A percentile compares a stretch with the other conserved stretches of the same genome.
Conservation (phyloP, 768 basidiomycete species). For the Boletellus ananas region DNA sequence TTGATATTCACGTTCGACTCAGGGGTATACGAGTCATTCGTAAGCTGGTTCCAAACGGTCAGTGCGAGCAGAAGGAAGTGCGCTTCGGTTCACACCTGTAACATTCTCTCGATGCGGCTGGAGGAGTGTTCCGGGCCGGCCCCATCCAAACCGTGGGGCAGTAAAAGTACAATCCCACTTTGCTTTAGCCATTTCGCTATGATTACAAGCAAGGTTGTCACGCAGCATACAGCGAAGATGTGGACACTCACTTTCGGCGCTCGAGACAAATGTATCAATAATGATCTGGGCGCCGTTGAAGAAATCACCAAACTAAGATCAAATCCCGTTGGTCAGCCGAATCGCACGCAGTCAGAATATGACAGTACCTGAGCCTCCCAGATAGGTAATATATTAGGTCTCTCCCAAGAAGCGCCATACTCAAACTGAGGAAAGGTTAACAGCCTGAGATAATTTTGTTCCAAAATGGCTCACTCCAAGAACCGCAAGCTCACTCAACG, state of each 20-base stretch:
- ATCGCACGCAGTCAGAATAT: neutral
- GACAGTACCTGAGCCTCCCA: conserved; percentile 83
- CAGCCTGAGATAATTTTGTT: neutral
- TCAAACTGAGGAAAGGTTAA: conserved; percentile 61
- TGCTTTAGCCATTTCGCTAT: conserved; percentile 92
- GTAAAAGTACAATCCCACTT: conserved; percentile 78
- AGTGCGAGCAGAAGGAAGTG: neutral
- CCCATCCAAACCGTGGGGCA: conserved; percentile 90
- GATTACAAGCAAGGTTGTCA: neutral
- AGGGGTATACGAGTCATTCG: conserved; percentile 59
- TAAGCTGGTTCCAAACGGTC: conserved; percentile 47
- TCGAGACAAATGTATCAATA: conserved; percentile 85
- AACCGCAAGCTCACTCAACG: conserved; percentile 85
- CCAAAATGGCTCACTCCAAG: conserved; percentile 57
- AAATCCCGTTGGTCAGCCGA: neutral
- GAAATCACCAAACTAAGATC: conserved; percentile 81
- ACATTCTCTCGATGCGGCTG: conserved; percentile 80
- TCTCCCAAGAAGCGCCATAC: conserved; percentile 87
- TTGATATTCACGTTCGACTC: conserved; percentile 53
- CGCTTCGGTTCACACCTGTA: conserved; percentile 57
- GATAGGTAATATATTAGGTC: conserved; percentile 74
- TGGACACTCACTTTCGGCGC: conserved; percentile 65
- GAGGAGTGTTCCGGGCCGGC: conserved; percentile 95
- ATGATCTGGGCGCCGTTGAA: conserved; percentile 87
- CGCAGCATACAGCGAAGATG: too few species aligned